Conservation (phyloP, 148 eudicot species). For the Camellia granthamiana region DNA sequence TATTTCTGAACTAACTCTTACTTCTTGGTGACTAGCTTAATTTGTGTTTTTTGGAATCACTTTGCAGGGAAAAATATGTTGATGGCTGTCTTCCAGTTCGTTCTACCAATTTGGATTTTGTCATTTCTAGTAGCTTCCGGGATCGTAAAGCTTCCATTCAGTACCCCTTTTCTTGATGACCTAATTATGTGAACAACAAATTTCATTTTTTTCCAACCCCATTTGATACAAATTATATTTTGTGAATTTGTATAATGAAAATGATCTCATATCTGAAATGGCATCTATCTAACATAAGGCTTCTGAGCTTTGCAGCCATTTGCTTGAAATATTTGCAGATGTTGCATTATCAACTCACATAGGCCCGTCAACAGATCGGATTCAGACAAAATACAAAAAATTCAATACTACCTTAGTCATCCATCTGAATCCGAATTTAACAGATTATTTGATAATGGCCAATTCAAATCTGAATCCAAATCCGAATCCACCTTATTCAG, state of each 20-base stretch:
- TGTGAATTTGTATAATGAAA: background rate
- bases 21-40: background rate
- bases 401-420: too few species aligned
- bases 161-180: constrained; percentile 55
- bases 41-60: background rate
- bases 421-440: too few species aligned
- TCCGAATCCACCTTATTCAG: too few species aligned
- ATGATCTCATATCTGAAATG: background rate
- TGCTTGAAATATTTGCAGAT: background rate
- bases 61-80: constrained; percentile 54
- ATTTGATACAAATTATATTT: background rate
- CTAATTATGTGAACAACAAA: constrained; percentile 38
- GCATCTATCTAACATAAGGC: background rate
- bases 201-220: background rate
- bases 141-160: constrained; percentile 51
- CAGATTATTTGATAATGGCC: too few species aligned
- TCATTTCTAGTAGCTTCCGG: constrained; percentile 59
- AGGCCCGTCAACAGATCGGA: too few species aligned
- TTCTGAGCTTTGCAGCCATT: background rate
- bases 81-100: constrained; percentile 43
- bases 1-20: background rate
- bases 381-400: too few species aligned
- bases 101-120: constrained; percentile 64
- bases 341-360: background rate
- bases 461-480: too few species aligned